phyloP scores from a whole-genome alignment of 805 yeast genomes.

The Priceomyces haplophilus region DNA sequence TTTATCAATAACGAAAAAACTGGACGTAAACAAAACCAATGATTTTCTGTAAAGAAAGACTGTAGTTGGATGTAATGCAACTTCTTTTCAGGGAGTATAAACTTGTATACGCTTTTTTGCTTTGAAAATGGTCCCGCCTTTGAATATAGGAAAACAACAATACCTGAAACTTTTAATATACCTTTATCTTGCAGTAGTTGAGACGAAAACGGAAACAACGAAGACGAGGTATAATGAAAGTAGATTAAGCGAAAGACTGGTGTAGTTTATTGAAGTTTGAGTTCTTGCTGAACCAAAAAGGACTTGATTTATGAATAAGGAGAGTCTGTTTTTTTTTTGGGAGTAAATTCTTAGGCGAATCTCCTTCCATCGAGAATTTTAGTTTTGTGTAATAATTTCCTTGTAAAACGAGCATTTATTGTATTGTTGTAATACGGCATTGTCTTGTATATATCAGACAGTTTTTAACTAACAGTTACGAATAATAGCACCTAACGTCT shows the following conservation, averaged over 20 bases:
- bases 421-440: no score
- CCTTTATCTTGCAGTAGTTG: background rate
- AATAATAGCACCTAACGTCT: no score
- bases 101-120: no score
- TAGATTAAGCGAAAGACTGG: background rate
- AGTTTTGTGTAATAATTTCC: conserved; percentile 9
- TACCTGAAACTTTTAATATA: background rate
- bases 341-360: background rate
- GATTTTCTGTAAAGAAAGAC: conserved; percentile 10
- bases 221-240: background rate
- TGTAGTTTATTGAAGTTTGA: background rate
- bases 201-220: background rate
- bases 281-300: background rate
- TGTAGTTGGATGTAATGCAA: conserved; percentile 9
- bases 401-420: conserved; percentile 2
- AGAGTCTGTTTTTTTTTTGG: background rate
- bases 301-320: background rate
- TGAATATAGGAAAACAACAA: background rate
- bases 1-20: background rate
- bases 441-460: background rate
- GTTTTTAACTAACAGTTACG: background rate
- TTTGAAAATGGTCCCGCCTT: no score
- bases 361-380: background rate
- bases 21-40: background rate
- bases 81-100: background rate